Evolutionary conservation across 441 rosid species (phyloP).

Genomic region (Sinapis alba): DNA sequence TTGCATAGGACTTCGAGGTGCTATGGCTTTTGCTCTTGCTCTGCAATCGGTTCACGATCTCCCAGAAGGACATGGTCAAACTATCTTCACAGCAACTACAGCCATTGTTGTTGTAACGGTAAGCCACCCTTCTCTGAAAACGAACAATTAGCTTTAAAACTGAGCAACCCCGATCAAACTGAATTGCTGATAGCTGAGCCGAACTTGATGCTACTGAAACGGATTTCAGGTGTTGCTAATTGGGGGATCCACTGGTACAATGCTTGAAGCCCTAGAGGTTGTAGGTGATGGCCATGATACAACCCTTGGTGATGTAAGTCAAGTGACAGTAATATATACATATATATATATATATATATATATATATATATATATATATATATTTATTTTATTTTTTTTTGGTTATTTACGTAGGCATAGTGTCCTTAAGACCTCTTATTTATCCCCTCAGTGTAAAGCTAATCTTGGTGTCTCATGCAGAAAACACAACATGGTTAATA

Average conservation of each 20-base stretch:
- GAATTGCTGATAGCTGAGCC: constrained; percentile 3
- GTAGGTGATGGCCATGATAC: constrained; percentile 77
- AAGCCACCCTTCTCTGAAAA: constrained; percentile 25
- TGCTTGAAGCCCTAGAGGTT: constrained; percentile 96
- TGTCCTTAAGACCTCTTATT: not conserved
- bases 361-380: not conserved
- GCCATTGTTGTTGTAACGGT: constrained; percentile 98
- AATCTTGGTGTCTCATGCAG: not conserved
- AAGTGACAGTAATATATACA: not conserved
- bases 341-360: too few relatives aligned
- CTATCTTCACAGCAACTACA: constrained; percentile 97
- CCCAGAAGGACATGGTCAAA: constrained; percentile 99
- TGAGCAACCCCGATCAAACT: not conserved
- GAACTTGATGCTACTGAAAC: not conserved
- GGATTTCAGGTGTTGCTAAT: constrained; percentile 73
- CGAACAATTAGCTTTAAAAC: not conserved
- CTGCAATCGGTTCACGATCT: constrained; percentile 97
- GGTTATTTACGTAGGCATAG: not conserved
- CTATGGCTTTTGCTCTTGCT: constrained; percentile 99
- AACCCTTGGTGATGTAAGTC: constrained; percentile 57
- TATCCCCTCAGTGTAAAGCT: not conserved
- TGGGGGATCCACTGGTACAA: constrained; percentile 99
- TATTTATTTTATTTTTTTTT: too few relatives aligned
- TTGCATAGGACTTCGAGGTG: constrained; percentile 92
- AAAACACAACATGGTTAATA: not conserved